Percentiles rank a stretch among this genome's conserved stretches.
phyloP scores from a whole-genome alignment of 2,329 filamentous ascomycete species.

The Cercospora janseana region DNA sequence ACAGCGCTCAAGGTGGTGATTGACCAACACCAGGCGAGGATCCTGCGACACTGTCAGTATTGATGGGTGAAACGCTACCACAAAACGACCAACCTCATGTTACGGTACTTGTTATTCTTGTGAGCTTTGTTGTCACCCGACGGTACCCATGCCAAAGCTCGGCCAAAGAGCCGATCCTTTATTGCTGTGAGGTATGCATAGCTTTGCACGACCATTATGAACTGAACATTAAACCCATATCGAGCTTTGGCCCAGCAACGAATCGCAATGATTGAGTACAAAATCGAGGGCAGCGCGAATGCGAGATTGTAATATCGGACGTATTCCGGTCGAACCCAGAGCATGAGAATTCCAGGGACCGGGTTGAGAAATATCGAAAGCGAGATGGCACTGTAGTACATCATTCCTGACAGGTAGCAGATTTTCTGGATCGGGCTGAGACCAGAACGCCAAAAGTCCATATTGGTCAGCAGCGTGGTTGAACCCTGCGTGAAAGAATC shows the following conservation, averaged over 20 bases:
- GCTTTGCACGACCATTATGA: constrained; percentile 44
- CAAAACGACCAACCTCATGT: constrained; percentile 40
- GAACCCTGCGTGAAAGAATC: constrained; percentile 31
- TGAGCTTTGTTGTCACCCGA: constrained; percentile 43
- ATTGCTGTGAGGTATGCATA: constrained; percentile 47
- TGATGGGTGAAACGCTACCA: not conserved
- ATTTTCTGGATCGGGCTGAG: constrained; percentile 44
- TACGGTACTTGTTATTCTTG: constrained; percentile 46
- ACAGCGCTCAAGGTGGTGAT: constrained; percentile 38
- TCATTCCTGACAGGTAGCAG: constrained; percentile 44
- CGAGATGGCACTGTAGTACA: constrained; percentile 45
- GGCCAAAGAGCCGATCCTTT: constrained; percentile 44
- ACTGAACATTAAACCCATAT: constrained; percentile 47
- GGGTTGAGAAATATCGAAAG: constrained; percentile 45
- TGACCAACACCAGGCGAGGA: constrained; percentile 43
- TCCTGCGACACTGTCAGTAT: constrained; percentile 10
- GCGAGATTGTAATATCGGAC: constrained; percentile 49
- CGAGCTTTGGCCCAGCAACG: constrained; percentile 44
- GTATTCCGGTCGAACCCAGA: constrained; percentile 43
- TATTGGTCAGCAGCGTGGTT: constrained; percentile 44
- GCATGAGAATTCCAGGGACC: constrained; percentile 43
- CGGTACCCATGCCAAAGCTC: constrained; percentile 43
- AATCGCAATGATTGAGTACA: constrained; percentile 43
- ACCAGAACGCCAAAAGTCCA: constrained; percentile 44
- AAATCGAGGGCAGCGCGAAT: constrained; percentile 44